These are phyloP conservation scores for Erythrophleum fordii DNA, from an alignment of 306 rosid genomes.

Conservation along the genomic window DNA sequence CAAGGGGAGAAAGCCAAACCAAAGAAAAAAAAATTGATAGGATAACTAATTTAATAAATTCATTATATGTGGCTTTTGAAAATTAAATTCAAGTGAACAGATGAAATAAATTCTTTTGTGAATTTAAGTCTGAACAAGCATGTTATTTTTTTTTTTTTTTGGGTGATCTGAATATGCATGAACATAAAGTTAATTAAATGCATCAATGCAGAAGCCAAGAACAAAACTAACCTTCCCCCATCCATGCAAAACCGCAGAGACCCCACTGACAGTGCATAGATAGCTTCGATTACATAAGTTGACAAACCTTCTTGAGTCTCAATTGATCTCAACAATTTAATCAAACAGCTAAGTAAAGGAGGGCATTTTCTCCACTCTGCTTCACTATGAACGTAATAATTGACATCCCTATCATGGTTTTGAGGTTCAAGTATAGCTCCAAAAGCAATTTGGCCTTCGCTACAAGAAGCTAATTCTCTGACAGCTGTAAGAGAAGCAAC, in stretches of 20 bases:
- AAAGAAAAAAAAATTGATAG: background rate
- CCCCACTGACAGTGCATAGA: conserved; percentile 67
- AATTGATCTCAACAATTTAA: conserved; percentile 67
- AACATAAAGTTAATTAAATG: conserved; percentile 26
- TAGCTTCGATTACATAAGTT: conserved; percentile 58
- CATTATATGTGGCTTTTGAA: background rate
- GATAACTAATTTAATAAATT: conserved; percentile 1
- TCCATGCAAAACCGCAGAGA: conserved; percentile 74
- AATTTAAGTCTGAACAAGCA: conserved; percentile 10
- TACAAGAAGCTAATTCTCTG: conserved; percentile 69
- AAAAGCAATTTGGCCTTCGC: conserved; percentile 74
- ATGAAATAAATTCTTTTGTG: background rate
- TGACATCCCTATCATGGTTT: conserved; percentile 53
- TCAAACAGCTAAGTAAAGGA: conserved; percentile 80
- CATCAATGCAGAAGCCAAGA: conserved; percentile 29
- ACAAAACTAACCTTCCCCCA: conserved; percentile 67
- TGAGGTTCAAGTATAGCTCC: conserved; percentile 53
- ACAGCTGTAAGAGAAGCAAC: conserved; percentile 81
- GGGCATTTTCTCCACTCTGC: conserved; percentile 74
- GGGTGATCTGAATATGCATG: background rate
- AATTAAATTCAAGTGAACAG: conserved; percentile 16
- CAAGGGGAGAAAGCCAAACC: background rate
- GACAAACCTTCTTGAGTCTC: conserved; percentile 64
- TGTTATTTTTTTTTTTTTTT: background rate
- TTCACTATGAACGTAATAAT: conserved; percentile 48